Conservation (phyloP, 2,329 filamentous ascomycete genomes). For the Stemphylium vesicarium region DNA sequence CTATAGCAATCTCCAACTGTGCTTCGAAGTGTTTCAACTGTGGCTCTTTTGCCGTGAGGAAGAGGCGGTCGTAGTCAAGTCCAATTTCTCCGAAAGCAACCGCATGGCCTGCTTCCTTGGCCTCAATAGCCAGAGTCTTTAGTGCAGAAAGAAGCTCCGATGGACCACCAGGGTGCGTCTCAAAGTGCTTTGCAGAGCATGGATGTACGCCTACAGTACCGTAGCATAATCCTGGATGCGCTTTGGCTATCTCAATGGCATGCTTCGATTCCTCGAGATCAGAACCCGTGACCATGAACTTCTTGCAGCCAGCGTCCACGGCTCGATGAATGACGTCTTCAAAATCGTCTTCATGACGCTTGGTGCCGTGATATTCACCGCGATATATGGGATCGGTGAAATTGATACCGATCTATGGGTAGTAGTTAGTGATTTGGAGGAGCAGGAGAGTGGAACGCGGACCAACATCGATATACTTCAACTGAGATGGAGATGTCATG, state of each 20-base stretch:
- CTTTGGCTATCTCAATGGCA: constrained; percentile 74
- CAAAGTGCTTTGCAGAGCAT: constrained; percentile 83
- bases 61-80: constrained; percentile 92
- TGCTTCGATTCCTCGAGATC: constrained; percentile 78
- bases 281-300: constrained; percentile 93
- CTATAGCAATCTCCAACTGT: constrained; percentile 79
- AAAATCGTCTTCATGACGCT: constrained; percentile 76
- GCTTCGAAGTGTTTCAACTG: constrained; percentile 85
- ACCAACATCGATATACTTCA: constrained; percentile 55
- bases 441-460: constrained; percentile 21
- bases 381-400: constrained; percentile 90
- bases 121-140: constrained; percentile 66
- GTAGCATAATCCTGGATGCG: constrained; percentile 81
- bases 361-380: constrained; percentile 81
- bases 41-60: constrained; percentile 76
- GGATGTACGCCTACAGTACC: constrained; percentile 94
- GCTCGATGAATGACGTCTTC: constrained; percentile 79
- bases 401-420: constrained; percentile 82
- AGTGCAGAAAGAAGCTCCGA: constrained; percentile 64
- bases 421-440: constrained; percentile 14
- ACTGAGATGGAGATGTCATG: constrained; percentile 11
- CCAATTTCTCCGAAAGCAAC: constrained; percentile 93
- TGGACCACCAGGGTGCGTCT: constrained; percentile 64
- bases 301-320: constrained; percentile 77
- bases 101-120: constrained; percentile 65